Conservation (phyloP, 306 rosid genomes). For the Vachellia pachyceras region DNA sequence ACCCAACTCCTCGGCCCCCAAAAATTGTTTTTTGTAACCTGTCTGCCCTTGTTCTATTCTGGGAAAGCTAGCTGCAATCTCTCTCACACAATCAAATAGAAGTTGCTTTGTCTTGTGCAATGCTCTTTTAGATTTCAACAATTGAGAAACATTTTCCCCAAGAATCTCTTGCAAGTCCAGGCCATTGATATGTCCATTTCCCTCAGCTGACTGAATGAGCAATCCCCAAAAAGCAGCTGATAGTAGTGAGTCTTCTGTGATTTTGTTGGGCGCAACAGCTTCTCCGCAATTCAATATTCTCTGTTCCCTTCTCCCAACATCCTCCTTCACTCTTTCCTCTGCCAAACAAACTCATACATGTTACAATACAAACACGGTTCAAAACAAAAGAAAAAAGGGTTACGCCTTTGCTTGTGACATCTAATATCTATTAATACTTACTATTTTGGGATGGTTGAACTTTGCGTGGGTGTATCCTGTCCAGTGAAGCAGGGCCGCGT, state of each 20-base stretch:
- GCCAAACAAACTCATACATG: conserved; percentile 29
- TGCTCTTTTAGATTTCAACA: conserved; percentile 56
- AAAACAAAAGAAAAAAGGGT: background rate
- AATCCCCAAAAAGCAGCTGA: conserved; percentile 67
- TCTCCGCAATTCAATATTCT: conserved; percentile 34
- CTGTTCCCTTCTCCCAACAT: conserved; percentile 37
- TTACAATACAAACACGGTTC: background rate
- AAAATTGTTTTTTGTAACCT: conserved; percentile 18
- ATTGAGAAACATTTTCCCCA: conserved; percentile 46
- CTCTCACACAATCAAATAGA: conserved; percentile 73
- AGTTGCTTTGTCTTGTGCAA: conserved; percentile 65
- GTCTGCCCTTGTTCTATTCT: conserved; percentile 29
- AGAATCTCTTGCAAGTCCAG: conserved; percentile 44
- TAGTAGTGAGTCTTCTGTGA: conserved; percentile 55
- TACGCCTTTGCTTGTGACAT: background rate
- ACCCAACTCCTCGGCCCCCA: conserved; percentile 57
- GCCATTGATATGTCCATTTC: conserved; percentile 13
- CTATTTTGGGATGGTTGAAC: conserved; percentile 17
- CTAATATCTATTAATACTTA: background rate
- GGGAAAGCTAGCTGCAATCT: conserved; percentile 46
- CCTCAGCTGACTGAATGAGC: conserved; percentile 48
- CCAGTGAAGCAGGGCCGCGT: conserved; percentile 37
- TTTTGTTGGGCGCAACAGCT: conserved; percentile 47
- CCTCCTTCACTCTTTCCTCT: conserved; percentile 38
- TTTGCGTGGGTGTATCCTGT: conserved; percentile 32